These are phyloP conservation scores for Fusarium sp. DNA, from an alignment of 2,329 filamentous ascomycete genomes.

Conservation along the genomic window DNA sequence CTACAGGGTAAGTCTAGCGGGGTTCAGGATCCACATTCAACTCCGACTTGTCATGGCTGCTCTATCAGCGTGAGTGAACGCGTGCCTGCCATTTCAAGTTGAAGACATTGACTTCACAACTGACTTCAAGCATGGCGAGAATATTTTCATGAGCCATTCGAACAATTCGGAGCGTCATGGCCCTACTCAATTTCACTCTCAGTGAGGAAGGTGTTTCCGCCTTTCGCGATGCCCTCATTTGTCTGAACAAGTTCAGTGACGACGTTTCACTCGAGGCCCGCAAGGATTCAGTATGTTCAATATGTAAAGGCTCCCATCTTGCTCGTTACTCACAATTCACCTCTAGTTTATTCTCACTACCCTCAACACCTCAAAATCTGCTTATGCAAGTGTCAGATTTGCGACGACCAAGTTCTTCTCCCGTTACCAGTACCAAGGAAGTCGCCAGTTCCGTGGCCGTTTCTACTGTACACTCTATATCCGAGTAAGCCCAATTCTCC, in stretches of 20 bases:
- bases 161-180: slow-evolving; percentile 48
- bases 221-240: slow-evolving; percentile 76
- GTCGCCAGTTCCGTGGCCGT: slow-evolving; percentile 59
- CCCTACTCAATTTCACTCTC: slow-evolving; percentile 75
- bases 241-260: slow-evolving; percentile 81
- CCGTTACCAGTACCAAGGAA: slow-evolving; percentile 71
- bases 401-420: slow-evolving; percentile 75
- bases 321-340: background rate
- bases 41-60: background rate
- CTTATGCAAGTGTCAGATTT: slow-evolving; percentile 77
- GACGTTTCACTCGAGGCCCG: slow-evolving; percentile 78
- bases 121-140: background rate
- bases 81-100: background rate
- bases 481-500: slow-evolving; percentile 56
- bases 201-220: slow-evolving; percentile 75
- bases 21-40: background rate
- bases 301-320: background rate
- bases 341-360: slow-evolving; percentile 75
- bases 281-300: slow-evolving; percentile 65
- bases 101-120: background rate
- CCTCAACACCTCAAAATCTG: slow-evolving; percentile 81
- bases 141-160: background rate
- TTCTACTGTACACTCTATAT: slow-evolving; percentile 82
- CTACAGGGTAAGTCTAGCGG: slow-evolving; percentile 15
- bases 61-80: background rate